Conservation (phyloP, 176 grass and related monocot species). For the Zoysia pacifica region DNA sequence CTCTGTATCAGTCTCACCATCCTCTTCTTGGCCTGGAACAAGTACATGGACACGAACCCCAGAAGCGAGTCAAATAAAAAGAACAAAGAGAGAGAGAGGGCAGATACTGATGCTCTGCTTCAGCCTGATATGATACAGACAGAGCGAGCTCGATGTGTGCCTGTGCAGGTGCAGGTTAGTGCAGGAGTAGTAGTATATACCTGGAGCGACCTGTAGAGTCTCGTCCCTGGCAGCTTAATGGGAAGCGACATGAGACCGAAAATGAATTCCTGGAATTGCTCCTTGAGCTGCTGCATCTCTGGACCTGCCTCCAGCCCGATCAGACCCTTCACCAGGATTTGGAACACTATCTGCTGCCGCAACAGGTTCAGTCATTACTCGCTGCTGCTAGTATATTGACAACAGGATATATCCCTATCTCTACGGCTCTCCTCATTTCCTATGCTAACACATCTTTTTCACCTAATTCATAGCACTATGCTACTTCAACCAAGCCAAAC, state of each 20-base stretch:
- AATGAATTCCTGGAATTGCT: slow-evolving; percentile 97
- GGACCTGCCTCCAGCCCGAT: slow-evolving; percentile 82
- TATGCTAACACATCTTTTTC: too few relatives aligned
- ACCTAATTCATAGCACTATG: too few relatives aligned
- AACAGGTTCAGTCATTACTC: slow-evolving; percentile 19
- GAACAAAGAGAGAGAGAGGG: slow-evolving; percentile 35
- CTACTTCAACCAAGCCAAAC: too few relatives aligned
- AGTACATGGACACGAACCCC: background rate
- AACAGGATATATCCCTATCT: background rate
- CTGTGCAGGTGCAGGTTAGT: background rate
- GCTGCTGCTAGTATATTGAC: too few relatives aligned
- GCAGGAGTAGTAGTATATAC: slow-evolving; percentile 27
- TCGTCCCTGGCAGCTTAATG: slow-evolving; percentile 88
- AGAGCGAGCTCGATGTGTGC: background rate
- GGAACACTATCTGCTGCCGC: slow-evolving; percentile 85
- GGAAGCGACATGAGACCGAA: slow-evolving; percentile 91
- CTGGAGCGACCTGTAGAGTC: slow-evolving; percentile 83
- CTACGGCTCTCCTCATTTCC: too few relatives aligned
- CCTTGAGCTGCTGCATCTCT: slow-evolving; percentile 87
- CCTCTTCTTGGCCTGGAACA: slow-evolving; percentile 82
- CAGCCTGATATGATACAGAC: slow-evolving; percentile 7
- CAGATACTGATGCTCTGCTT: slow-evolving; percentile 16
- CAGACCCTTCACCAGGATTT: slow-evolving; percentile 79
- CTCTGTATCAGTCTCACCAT: slow-evolving; percentile 76
- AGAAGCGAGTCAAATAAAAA: slow-evolving; percentile 34